Base-by-base conservation (phyloP, 1,284 basidiomycete genomes). In the Hymenochaete sp. region DNA sequence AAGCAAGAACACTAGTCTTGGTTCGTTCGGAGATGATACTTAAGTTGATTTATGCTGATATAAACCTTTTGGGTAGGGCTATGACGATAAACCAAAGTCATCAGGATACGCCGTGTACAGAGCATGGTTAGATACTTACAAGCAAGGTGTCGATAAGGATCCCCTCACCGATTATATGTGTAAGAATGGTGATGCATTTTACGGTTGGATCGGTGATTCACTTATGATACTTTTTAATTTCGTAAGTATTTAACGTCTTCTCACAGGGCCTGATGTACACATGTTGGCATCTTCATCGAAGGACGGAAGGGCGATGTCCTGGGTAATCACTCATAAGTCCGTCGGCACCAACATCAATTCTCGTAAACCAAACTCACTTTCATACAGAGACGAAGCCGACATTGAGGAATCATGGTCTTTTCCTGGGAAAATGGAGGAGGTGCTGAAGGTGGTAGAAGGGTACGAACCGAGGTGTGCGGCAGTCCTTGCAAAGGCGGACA, bases 381-480 rank as follows among this genome's bases (percentile, higher is more conserved):
- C 3, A 10, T n/a, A 14, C 42, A 58, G 57, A 45, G 58, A 62
- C 37, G 44, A 50, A 9, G 52, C 57, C 1, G 51, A 58, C 26
- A 55, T 62, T 21, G 48, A 53, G 16, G 57, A 57, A 22, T 50
- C 50, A 0, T 60, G 53, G 55, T 56, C 52, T n/a, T 39, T 47
- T 16, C 54, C 56, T 5, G 59, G 55, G n/a, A 52, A 57, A 18
- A 59, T 58, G 24, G 54, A 60, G 37, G 61, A 58, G 26, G 53
- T 56, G 18, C 50, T 59, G 8, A 50, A 55, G 16, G 47, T 60
- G 14, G 57, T 59, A 2, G 53, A 61, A 28, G 59, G 46, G 16
- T 60, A 57, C 53, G 57, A 64, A 47, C 55, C 57, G 10, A 57
- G 58, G 28, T 62, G 59, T 39, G 54, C 55, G 22, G 62, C 52